Conservation (phyloP, 169 alveolate species). For the Plasmodium vivax region DNA sequence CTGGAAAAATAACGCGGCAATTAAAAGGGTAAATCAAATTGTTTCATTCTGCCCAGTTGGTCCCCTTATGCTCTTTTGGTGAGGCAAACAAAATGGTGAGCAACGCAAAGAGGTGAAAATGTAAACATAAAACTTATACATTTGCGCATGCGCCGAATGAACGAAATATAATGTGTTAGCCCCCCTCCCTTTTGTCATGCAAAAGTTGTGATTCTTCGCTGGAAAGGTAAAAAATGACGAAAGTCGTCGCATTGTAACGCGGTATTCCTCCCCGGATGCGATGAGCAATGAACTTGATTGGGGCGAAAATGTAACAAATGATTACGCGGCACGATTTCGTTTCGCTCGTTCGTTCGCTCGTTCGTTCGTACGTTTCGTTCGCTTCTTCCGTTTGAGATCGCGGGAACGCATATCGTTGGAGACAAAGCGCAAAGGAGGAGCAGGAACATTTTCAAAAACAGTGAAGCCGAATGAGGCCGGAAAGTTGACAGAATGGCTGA, state of each 20-base stretch:
- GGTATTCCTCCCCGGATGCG: neutral
- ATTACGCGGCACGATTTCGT: neutral
- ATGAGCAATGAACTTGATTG: neutral
- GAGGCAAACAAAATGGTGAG: neutral
- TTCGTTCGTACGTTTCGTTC: neutral
- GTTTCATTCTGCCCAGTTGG: neutral
- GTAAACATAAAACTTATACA: neutral
- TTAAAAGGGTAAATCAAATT: neutral
- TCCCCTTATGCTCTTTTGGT: neutral
- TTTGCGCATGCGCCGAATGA: neutral
- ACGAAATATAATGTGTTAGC: neutral
- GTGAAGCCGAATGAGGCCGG: neutral
- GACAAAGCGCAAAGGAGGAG: neutral
- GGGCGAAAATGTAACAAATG: neutral
- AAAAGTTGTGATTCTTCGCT: neutral
- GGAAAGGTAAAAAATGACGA: neutral
- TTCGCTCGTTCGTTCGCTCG: no score
- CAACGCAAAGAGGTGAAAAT: neutral
- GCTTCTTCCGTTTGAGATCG: neutral
- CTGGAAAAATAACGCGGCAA: neutral
- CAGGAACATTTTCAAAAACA: neutral
- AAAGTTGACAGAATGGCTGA: constrained; percentile 30
- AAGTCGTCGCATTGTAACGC: neutral
- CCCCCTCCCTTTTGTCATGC: neutral
- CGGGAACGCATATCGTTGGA: neutral